Conservation (phyloP, 805 yeast genomes). For the Hanseniaspora hatyaiensis region DNA sequence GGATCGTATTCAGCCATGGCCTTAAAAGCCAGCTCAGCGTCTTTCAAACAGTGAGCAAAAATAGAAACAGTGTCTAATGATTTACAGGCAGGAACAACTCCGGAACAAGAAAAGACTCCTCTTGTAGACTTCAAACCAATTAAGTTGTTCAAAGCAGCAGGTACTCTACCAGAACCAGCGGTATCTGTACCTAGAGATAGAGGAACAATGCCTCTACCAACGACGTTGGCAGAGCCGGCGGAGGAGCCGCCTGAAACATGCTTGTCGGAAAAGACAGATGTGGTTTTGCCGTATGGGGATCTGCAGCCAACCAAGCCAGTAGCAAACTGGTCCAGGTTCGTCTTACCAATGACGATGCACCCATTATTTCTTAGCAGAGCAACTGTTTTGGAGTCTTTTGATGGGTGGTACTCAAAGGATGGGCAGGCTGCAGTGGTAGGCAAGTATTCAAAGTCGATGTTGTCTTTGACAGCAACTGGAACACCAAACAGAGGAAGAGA, state of each 20-base stretch:
- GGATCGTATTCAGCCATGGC: constrained; percentile 62
- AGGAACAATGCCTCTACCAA: constrained; percentile 82
- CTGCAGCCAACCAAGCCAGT: constrained; percentile 94
- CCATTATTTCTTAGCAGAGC: constrained; percentile 69
- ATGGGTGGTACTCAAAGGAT: constrained; percentile 57
- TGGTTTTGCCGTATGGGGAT: constrained; percentile 86
- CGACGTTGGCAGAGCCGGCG: constrained; percentile 90
- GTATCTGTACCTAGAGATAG: constrained; percentile 89
- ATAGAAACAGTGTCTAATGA: constrained; percentile 87
- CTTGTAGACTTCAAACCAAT: constrained; percentile 87
- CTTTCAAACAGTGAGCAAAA: constrained; percentile 63
- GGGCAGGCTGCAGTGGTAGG: constrained; percentile 95
- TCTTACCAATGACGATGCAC: constrained; percentile 86
- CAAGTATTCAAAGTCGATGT: constrained; percentile 74
- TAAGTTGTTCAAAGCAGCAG: constrained; percentile 85
- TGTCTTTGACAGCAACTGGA: constrained; percentile 89
- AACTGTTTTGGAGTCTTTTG: constrained; percentile 65
- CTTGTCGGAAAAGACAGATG: constrained; percentile 59
- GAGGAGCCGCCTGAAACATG: constrained; percentile 94
- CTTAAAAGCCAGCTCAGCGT: constrained; percentile 69
- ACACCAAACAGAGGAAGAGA: constrained; percentile 74
- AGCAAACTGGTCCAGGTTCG: constrained; percentile 93
- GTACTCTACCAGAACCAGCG: constrained; percentile 96
- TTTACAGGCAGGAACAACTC: constrained; percentile 96
- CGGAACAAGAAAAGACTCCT: constrained; percentile 74